These are phyloP conservation scores for Pinus tabuliformis DNA, from an alignment of 75 land plant genomes.

Conservation along the genomic window DNA sequence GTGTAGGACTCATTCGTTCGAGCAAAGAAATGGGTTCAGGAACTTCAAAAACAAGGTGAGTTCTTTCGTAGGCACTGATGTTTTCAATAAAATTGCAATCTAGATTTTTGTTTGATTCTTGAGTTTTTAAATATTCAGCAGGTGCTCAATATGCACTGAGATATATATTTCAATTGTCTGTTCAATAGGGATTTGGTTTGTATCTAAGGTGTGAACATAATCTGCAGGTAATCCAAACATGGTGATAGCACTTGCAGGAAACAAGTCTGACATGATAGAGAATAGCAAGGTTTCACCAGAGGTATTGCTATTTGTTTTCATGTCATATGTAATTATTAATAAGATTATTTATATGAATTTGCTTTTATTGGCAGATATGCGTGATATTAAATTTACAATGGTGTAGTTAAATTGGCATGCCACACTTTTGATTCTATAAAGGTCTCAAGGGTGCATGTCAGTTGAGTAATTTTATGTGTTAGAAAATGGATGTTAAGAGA, in stretches of 20 bases:
- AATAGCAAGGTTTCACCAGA: slow-evolving; percentile 39
- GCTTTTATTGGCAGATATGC: too few relatives aligned
- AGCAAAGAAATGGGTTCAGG: slow-evolving; percentile 82
- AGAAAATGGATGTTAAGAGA: too few relatives aligned
- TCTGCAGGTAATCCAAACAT: slow-evolving; percentile 39
- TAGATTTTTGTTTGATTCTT: background rate
- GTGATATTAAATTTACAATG: too few relatives aligned
- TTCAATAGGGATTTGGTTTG: background rate
- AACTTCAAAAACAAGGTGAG: slow-evolving; percentile 62
- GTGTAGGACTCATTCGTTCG: slow-evolving; percentile 61
- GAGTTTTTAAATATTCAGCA: background rate
- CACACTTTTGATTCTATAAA: too few relatives aligned
- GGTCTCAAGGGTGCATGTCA: too few relatives aligned
- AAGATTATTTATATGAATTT: too few relatives aligned
- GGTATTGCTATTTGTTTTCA: slow-evolving; percentile 13
- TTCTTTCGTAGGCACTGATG: background rate
- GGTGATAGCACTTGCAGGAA: slow-evolving; percentile 53
- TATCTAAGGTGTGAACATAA: background rate
- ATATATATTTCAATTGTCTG: background rate
- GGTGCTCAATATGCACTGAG: too few relatives aligned
- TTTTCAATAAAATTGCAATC: too few relatives aligned
- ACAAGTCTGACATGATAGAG: slow-evolving; percentile 50
- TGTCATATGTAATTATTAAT: too few relatives aligned
- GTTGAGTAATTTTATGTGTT: too few relatives aligned
- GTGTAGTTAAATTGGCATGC: too few relatives aligned